phyloP scores from a whole-genome alignment of 805 yeast genomes.

The Starmerella khaoyaiensis region DNA sequence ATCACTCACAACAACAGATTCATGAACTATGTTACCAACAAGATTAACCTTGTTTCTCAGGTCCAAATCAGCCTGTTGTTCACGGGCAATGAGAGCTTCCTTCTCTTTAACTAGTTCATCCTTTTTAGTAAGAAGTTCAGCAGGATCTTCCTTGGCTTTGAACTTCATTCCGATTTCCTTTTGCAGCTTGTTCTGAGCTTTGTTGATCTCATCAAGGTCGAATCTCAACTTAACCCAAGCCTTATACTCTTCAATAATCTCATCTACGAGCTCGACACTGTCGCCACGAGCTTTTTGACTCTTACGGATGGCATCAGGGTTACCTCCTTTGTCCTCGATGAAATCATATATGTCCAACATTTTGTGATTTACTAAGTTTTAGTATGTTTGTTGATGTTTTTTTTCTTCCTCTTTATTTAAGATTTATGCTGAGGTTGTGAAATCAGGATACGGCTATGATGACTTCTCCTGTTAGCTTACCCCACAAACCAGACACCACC shows the following conservation, averaged over 20 bases:
- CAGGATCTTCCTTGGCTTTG: slow-evolving; percentile 91
- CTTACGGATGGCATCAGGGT: slow-evolving; percentile 73
- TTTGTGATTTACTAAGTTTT: no score
- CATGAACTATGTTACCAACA: slow-evolving; percentile 91
- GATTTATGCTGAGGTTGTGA: no score
- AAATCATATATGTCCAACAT: slow-evolving; percentile 92
- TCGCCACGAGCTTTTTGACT: slow-evolving; percentile 94
- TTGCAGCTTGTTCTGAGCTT: slow-evolving; percentile 75
- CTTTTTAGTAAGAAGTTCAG: slow-evolving; percentile 68
- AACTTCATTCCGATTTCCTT: slow-evolving; percentile 85
- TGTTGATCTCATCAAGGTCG: slow-evolving; percentile 81
- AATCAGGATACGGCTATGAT: no score
- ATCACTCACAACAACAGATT: slow-evolving; percentile 70
- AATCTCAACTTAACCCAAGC: slow-evolving; percentile 85
- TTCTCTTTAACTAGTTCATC: slow-evolving; percentile 61
- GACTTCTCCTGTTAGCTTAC: no score
- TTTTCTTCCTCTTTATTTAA: no score
- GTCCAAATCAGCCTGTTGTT: slow-evolving; percentile 65
- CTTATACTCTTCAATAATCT: slow-evolving; percentile 80
- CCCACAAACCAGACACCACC: no score
- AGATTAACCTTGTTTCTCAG: slow-evolving; percentile 71
- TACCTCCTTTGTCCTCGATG: slow-evolving; percentile 93
- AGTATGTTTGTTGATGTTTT: no score
- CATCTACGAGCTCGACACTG: slow-evolving; percentile 89
- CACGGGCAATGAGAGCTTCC: slow-evolving; percentile 48